Evolutionary conservation across 345 rosid species (phyloP).

Genomic region (Kandelia obovata): DNA sequence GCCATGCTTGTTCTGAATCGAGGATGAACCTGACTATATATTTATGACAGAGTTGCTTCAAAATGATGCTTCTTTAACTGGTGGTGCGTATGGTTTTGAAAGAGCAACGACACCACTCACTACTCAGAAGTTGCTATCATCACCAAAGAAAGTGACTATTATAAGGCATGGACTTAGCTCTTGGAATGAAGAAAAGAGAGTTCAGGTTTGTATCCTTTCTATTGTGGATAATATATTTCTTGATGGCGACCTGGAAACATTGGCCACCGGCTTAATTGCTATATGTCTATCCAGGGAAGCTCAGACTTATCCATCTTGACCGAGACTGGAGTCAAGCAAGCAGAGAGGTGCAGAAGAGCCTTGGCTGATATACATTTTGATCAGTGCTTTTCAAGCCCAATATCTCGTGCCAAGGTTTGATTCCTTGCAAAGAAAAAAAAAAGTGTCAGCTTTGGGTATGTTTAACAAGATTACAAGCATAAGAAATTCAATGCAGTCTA

Average conservation of each 20-base stretch:
- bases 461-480: not conserved
- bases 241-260: not conserved
- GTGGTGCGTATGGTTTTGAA: slow-evolving; percentile 54
- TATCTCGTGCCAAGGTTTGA: slow-evolving; percentile 62
- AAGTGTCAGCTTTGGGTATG: not conserved
- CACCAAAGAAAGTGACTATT: slow-evolving; percentile 53
- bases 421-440: not conserved
- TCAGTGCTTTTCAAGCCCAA: slow-evolving; percentile 58
- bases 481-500: slow-evolving; percentile 39
- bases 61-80: slow-evolving; percentile 38
- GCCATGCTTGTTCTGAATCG: slow-evolving; percentile 1
- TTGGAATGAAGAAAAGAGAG: slow-evolving; percentile 60
- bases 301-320: slow-evolving; percentile 57
- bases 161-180: slow-evolving; percentile 73
- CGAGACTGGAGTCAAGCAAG: slow-evolving; percentile 58
- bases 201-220: slow-evolving; percentile 44
- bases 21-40: slow-evolving; percentile 4
- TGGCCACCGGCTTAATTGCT: slow-evolving; percentile 7
- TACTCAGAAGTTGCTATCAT: slow-evolving; percentile 27
- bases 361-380: slow-evolving; percentile 41
- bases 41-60: slow-evolving; percentile 32
- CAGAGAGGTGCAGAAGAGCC: slow-evolving; percentile 51
- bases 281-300: slow-evolving; percentile 42
- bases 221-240: not conserved
- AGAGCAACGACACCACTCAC: slow-evolving; percentile 45